Percentiles rank a stretch among this genome's conserved stretches.
Evolutionary conservation across 1,284 basidiomycete genomes (phyloP).

Genomic region (Ceratobasidium sp.): DNA sequence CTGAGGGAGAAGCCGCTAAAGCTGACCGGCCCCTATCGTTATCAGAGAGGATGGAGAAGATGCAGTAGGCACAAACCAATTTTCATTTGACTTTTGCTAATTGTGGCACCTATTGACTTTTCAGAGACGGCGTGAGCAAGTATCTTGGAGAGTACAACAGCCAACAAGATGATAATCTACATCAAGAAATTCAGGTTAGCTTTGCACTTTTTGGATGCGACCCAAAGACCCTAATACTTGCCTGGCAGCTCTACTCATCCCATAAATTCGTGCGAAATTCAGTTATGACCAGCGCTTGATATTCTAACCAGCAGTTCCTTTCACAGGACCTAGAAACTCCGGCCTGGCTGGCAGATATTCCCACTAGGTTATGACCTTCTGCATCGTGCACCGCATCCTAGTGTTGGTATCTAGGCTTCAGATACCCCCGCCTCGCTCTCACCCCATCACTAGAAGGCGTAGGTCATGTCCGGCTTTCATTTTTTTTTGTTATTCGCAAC

Average conservation of each 20-base stretch:
- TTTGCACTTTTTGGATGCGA: neutral
- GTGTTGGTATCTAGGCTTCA: too few species aligned
- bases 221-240: neutral
- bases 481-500: too few species aligned
- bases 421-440: too few species aligned
- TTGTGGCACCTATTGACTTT: neutral
- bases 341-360: neutral
- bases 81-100: neutral
- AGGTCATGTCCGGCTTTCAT: too few species aligned
- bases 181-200: slow-evolving; percentile 1
- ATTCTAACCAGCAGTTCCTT: neutral
- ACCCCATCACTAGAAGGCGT: too few species aligned
- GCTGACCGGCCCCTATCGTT: neutral
- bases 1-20: neutral
- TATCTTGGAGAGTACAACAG: neutral
- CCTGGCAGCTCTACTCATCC: neutral
- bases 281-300: neutral
- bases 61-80: neutral
- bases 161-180: neutral
- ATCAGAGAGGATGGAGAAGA: neutral
- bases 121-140: neutral
- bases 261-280: neutral
- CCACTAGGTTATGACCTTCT: too few species aligned
- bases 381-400: too few species aligned
- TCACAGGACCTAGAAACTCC: neutral